These are phyloP conservation scores for Calonectria crousiana DNA, from an alignment of 2,329 filamentous ascomycete species.

Conservation along the genomic window DNA sequence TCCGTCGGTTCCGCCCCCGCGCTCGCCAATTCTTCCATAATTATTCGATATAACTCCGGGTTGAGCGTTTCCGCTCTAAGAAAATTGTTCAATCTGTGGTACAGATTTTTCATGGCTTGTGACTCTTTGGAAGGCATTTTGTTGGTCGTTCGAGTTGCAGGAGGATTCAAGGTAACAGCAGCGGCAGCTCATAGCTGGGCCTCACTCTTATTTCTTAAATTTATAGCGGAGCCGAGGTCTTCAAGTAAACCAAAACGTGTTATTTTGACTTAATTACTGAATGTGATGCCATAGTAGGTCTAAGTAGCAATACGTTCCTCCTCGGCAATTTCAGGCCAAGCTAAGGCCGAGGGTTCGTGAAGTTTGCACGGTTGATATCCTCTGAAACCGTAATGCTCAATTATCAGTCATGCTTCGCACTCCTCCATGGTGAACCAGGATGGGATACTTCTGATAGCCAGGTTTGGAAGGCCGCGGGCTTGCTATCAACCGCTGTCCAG, in stretches of 20 bases:
- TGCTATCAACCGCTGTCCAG: neutral
- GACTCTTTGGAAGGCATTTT: conserved; percentile 12
- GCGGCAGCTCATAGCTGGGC: neutral
- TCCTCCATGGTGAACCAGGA: neutral
- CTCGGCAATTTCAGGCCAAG: neutral
- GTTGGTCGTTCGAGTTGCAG: neutral
- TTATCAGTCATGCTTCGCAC: neutral
- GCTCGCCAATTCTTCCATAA: neutral
- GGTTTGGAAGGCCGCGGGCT: neutral
- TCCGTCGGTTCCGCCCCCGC: neutral
- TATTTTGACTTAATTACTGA: neutral
- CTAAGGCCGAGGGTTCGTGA: neutral
- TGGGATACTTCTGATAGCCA: neutral
- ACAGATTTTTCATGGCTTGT: neutral
- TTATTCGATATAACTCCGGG: neutral
- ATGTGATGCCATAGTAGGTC: neutral
- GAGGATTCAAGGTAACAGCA: neutral
- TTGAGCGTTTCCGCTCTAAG: neutral
- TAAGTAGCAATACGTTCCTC: neutral
- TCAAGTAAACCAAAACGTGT: neutral
- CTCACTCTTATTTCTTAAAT: neutral
- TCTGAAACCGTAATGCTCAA: neutral
- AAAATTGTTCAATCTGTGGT: neutral
- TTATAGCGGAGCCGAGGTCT: neutral
- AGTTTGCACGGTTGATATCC: neutral